Percentiles rank a stretch among this genome's conserved stretches.
These are phyloP conservation scores for Phytophthora podocarpi DNA, from an alignment of 352 stramenopile genomes.

Conservation along the genomic window DNA sequence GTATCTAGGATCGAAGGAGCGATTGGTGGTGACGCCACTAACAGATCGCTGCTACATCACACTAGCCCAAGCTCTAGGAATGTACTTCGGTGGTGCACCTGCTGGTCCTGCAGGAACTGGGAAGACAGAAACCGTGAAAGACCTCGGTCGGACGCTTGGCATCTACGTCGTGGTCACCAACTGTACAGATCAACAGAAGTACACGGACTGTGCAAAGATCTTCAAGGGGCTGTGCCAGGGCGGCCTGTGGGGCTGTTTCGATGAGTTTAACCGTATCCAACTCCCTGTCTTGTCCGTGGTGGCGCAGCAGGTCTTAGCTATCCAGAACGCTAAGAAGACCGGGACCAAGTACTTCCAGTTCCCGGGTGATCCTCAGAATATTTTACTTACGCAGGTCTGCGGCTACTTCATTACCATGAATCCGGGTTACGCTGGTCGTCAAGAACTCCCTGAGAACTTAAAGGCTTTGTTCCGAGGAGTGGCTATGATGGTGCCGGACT, in stretches of 20 bases:
- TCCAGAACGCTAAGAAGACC: slow-evolving; percentile 98
- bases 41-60: slow-evolving; percentile 99
- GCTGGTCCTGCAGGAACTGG: slow-evolving; percentile 95
- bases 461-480: slow-evolving; percentile 94
- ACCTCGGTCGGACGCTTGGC: slow-evolving; percentile 94
- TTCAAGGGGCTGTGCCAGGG: slow-evolving; percentile 98
- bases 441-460: slow-evolving; percentile 98
- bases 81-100: slow-evolving; percentile 97
- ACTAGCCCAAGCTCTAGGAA: slow-evolving; percentile 95
- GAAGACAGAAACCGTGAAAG: slow-evolving; percentile 98
- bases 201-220: slow-evolving; percentile 98
- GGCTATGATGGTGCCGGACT: slow-evolving; percentile 93
- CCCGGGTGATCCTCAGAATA: slow-evolving; percentile 97
- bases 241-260: slow-evolving; percentile 97
- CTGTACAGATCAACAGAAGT: slow-evolving; percentile 98
- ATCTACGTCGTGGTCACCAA: slow-evolving; percentile 98
- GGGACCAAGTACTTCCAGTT: slow-evolving; percentile 97
- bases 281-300: slow-evolving; percentile 97
- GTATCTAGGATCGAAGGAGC: slow-evolving; percentile 97
- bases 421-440: slow-evolving; percentile 96
- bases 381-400: slow-evolving; percentile 94
- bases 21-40: slow-evolving; percentile 96
- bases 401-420: slow-evolving; percentile 99
- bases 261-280: slow-evolving; percentile 98
- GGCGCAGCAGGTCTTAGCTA: slow-evolving; percentile 97